phyloP scores from a whole-genome alignment of 192 early-diverging fungal genomes.

The Gaertneriomyces sp. region DNA sequence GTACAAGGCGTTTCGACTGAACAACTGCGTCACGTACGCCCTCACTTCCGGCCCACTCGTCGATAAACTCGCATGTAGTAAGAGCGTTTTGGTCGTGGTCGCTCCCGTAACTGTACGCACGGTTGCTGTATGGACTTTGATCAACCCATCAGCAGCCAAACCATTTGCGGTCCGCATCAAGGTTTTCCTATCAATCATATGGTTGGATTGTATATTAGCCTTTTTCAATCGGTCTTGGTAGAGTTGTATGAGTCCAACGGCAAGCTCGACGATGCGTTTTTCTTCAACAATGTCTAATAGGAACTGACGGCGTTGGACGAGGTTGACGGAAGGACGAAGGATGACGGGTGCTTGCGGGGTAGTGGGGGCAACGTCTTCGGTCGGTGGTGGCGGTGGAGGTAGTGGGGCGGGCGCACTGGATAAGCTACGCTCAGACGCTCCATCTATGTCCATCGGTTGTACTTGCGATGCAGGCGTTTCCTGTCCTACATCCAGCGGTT shows the following conservation, averaged over 20 bases:
- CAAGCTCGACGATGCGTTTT: slow-evolving; percentile 31
- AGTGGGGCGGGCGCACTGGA: not conserved
- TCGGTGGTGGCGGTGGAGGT: not conserved
- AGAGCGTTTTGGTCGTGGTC: slow-evolving; percentile 31
- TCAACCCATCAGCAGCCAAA: slow-evolving; percentile 43
- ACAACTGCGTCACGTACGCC: slow-evolving; percentile 35
- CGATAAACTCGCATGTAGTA: slow-evolving; percentile 44
- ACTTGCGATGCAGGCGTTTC: not conserved
- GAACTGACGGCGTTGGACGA: slow-evolving; percentile 9
- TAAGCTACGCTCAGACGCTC: no score
- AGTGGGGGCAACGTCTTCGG: not conserved
- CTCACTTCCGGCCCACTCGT: slow-evolving; percentile 36
- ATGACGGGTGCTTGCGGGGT: no score
- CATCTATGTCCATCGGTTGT: not conserved
- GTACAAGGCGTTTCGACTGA: slow-evolving; percentile 9
- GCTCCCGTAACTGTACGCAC: slow-evolving; percentile 48
- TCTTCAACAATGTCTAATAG: slow-evolving; percentile 27
- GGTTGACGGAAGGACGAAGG: not conserved
- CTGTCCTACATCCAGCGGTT: no score
- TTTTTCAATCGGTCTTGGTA: slow-evolving; percentile 5
- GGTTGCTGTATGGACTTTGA: slow-evolving; percentile 40
- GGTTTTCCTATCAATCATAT: slow-evolving; percentile 55
- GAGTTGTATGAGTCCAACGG: slow-evolving; percentile 5
- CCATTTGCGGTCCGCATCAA: slow-evolving; percentile 40
- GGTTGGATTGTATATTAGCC: not conserved